Conservation (phyloP, 495 filamentous ascomycete species). For the Penicillium arizonense region DNA sequence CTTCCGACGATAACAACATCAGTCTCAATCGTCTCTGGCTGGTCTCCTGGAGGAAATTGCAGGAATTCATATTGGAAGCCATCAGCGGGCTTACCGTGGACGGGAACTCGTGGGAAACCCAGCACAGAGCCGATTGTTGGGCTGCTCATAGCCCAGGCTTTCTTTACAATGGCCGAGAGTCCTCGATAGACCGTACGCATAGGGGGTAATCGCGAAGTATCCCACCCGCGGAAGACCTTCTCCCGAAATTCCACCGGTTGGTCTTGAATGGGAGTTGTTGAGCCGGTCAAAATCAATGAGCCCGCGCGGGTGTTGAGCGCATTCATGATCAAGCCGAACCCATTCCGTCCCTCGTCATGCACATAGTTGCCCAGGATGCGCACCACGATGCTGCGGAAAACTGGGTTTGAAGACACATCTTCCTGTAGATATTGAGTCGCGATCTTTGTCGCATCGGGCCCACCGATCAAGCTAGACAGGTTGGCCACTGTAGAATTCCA, state of each 20-base stretch:
- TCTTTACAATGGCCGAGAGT: constrained; percentile 53
- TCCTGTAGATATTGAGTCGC: constrained; percentile 48
- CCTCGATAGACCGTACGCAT: constrained; percentile 56
- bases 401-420: constrained; percentile 44
- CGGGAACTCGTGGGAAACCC: constrained; percentile 60
- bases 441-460: constrained; percentile 28
- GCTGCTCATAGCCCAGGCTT: constrained; percentile 58
- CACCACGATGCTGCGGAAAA: constrained; percentile 43
- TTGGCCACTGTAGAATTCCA: constrained; percentile 31
- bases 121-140: constrained; percentile 55
- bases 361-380: constrained; percentile 43
- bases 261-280: constrained; percentile 57
- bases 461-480: constrained; percentile 27
- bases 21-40: constrained; percentile 60
- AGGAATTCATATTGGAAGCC: constrained; percentile 55
- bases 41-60: constrained; percentile 44
- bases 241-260: constrained; percentile 61
- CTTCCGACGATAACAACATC: constrained; percentile 86
- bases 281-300: constrained; percentile 65
- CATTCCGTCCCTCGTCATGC: constrained; percentile 47
- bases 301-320: constrained; percentile 62
- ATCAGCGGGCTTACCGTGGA: constrained; percentile 58
- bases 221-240: constrained; percentile 59
- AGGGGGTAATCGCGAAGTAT: constrained; percentile 53
- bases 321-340: constrained; percentile 49